Evolutionary conservation across 1,284 basidiomycete species (phyloP).

Genomic region (Bondarzewia mesenterica): DNA sequence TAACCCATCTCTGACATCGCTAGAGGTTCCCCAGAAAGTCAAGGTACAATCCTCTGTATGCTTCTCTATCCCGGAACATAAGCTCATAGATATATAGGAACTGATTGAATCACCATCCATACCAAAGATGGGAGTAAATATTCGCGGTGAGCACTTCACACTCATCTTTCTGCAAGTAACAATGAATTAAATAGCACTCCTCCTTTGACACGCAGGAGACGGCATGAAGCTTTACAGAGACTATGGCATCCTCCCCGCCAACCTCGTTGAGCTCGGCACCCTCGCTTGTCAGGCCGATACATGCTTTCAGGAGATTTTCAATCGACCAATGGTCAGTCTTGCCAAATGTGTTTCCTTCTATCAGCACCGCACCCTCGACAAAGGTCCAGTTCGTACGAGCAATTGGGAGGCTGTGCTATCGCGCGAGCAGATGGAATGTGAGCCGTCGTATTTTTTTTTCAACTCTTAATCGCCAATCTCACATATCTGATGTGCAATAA

Average conservation of each 20-base stretch:
- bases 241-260: constrained; percentile 43
- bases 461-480: not conserved
- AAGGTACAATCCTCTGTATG: constrained; percentile 23
- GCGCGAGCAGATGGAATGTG: constrained; percentile 40
- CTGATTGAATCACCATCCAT: constrained; percentile 37
- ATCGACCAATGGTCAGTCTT: constrained; percentile 43
- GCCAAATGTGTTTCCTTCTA: constrained; percentile 47
- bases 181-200: not conserved
- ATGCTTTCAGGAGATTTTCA: constrained; percentile 25
- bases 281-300: constrained; percentile 43
- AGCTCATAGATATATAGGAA: too few species aligned
- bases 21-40: constrained; percentile 34
- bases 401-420: constrained; percentile 49
- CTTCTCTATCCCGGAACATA: not conserved
- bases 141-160: constrained; percentile 35
- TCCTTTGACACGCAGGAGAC: constrained; percentile 34
- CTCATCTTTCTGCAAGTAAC: not conserved
- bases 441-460: not conserved
- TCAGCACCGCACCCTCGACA: constrained; percentile 36
- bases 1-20: not conserved
- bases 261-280: constrained; percentile 49
- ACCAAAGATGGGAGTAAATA: constrained; percentile 54
- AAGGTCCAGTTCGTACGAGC: constrained; percentile 42
- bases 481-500: constrained; percentile 15
- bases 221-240: constrained; percentile 54